Evolutionary conservation across 1,139 yeast species (phyloP).

Genomic region (Candida sojae): DNA sequence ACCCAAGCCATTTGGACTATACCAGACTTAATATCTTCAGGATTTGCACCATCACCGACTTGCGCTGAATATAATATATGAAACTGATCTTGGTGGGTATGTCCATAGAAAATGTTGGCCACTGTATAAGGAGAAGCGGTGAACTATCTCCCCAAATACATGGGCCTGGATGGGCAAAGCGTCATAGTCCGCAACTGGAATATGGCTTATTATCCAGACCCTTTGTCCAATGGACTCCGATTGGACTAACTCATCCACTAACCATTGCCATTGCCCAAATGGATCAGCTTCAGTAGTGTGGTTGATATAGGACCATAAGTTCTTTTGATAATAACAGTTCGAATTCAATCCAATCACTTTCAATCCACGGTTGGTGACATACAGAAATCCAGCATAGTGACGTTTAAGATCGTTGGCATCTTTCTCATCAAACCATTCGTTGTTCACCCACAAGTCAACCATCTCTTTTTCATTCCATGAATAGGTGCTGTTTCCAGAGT

Average conservation of each 20-base stretch:
- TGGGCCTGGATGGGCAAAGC: slow-evolving; percentile 64
- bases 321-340: slow-evolving; percentile 65
- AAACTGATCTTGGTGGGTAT: slow-evolving; percentile 72
- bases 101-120: slow-evolving; percentile 71
- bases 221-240: slow-evolving; percentile 59
- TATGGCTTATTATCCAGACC: slow-evolving; percentile 74
- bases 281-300: slow-evolving; percentile 55
- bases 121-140: slow-evolving; percentile 69
- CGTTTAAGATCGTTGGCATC: slow-evolving; percentile 21
- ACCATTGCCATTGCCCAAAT: slow-evolving; percentile 64
- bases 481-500: slow-evolving; percentile 41
- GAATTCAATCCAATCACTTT: slow-evolving; percentile 67
- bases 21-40: slow-evolving; percentile 32
- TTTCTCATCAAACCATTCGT: slow-evolving; percentile 36
- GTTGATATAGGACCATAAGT: slow-evolving; percentile 63
- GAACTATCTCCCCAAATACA: slow-evolving; percentile 57
- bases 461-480: slow-evolving; percentile 61
- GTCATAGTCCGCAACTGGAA: slow-evolving; percentile 58
- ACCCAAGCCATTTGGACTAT: slow-evolving; percentile 60
- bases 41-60: too few species aligned
- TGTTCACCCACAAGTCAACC: slow-evolving; percentile 55
- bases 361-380: slow-evolving; percentile 56
- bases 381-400: slow-evolving; percentile 67
- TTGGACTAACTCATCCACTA: slow-evolving; percentile 60
- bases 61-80: slow-evolving; percentile 47